Conservation (phyloP, 176 grass and related monocot genomes). For the Oryza australiensis region DNA sequence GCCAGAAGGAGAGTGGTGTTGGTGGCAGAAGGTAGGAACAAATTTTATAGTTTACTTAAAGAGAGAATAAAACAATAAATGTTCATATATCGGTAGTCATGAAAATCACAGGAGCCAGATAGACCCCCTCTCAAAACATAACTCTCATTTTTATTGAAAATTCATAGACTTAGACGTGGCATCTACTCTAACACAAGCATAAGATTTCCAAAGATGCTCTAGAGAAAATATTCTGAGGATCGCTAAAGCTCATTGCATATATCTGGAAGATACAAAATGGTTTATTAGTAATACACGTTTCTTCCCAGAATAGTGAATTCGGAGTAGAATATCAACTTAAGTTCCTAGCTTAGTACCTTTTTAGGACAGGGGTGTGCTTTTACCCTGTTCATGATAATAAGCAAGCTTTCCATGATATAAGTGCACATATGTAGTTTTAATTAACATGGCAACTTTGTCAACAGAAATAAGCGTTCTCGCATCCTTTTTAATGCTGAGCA, state of each 20-base stretch:
- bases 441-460: background rate
- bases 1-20: slow-evolving; percentile 81
- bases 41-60: slow-evolving; percentile 29
- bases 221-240: background rate
- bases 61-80: background rate
- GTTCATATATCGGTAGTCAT: background rate
- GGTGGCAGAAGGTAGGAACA: slow-evolving; percentile 87
- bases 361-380: background rate
- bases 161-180: background rate
- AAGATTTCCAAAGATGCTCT: background rate
- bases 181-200: slow-evolving; percentile 26
- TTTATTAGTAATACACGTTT: background rate
- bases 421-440: background rate
- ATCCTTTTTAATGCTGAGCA: background rate
- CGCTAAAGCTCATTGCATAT: slow-evolving; percentile 12
- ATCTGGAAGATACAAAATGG: slow-evolving; percentile 2
- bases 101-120: background rate
- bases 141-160: background rate
- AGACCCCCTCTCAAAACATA: background rate
- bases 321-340: background rate
- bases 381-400: background rate
- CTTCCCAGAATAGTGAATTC: background rate
- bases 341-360: background rate
- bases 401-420: slow-evolving; percentile 9
- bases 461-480: background rate